Percentiles rank a stretch among this genome's conserved stretches.
Conservation (phyloP, 495 filamentous ascomycete genomes). For the Trichoderma orchidacearum region DNA sequence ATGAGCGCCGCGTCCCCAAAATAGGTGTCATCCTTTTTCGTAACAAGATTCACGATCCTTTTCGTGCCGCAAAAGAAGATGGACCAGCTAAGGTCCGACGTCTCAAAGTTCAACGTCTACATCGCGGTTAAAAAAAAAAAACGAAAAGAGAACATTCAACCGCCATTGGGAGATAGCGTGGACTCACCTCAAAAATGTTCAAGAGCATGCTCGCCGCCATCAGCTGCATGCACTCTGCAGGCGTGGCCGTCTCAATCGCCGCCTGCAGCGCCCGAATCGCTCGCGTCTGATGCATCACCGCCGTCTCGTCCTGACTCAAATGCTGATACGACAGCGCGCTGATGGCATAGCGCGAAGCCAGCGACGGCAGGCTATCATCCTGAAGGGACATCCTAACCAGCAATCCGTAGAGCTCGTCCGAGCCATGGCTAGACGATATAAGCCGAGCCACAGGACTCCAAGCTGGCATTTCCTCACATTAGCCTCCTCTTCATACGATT, state of each 20-base stretch:
- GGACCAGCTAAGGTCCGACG: constrained; percentile 5
- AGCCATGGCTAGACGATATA: constrained; percentile 4
- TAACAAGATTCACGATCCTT: constrained; percentile 4
- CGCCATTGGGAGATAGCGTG: too few relatives aligned
- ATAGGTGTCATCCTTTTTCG: constrained; percentile 3
- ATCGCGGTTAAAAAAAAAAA: too few relatives aligned
- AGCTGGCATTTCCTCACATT: not conserved
- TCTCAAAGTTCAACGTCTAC: constrained; percentile 1
- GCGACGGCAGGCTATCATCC: constrained; percentile 6
- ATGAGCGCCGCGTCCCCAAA: constrained; percentile 9
- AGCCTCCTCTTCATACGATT: not conserved
- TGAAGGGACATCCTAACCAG: constrained; percentile 8
- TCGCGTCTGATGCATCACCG: constrained; percentile 4
- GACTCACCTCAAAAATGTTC: constrained; percentile 7
- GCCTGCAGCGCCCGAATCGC: constrained; percentile 6
- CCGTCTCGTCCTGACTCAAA: constrained; percentile 1
- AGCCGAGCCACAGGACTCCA: constrained; percentile 1
- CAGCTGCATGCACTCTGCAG: constrained; percentile 5
- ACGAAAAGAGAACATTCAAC: too few relatives aligned
- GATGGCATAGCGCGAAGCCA: constrained; percentile 8
- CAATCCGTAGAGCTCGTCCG: constrained; percentile 5
- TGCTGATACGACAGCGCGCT: constrained; percentile 8
- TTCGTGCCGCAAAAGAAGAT: constrained; percentile 11
- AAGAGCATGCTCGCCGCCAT: constrained; percentile 12
- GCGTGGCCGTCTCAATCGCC: not conserved